Evolutionary conservation across 768 basidiomycete species (phyloP).

Genomic region (Pisolithus sp.): DNA sequence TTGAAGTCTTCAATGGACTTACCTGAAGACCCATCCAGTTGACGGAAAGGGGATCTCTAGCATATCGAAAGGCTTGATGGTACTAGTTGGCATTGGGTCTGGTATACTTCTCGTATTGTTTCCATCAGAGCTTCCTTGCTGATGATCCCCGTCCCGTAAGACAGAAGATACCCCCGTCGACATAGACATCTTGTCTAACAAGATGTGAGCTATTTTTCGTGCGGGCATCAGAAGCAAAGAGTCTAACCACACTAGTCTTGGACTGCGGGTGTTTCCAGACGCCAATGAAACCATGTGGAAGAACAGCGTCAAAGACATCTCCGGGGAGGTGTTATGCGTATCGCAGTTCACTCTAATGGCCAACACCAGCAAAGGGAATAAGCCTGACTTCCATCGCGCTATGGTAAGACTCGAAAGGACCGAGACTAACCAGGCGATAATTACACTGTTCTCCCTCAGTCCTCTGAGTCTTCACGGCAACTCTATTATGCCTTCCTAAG

Average conservation of each 20-base stretch:
- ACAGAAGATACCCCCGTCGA: conserved; percentile 80
- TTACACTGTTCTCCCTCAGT: conserved; percentile 33
- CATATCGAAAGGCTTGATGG: conserved; percentile 82
- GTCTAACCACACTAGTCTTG: conserved; percentile 41
- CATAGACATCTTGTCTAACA: conserved; percentile 65
- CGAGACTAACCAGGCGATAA: not conserved
- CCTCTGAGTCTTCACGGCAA: conserved; percentile 56
- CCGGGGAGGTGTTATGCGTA: conserved; percentile 88
- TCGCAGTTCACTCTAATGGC: conserved; percentile 93
- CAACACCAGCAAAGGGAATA: conserved; percentile 80
- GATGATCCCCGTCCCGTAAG: conserved; percentile 17
- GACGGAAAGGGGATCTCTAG: conserved; percentile 72
- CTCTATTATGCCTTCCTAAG: conserved; percentile 72
- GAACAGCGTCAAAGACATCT: conserved; percentile 76
- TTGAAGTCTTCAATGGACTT: not conserved
- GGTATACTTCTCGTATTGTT: conserved; percentile 39
- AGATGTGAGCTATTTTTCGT: conserved; percentile 50
- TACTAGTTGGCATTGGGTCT: conserved; percentile 82
- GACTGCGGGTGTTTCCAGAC: conserved; percentile 69
- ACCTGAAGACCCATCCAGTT: conserved; percentile 41
- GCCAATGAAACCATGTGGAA: conserved; percentile 74
- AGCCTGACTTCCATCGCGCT: conserved; percentile 88
- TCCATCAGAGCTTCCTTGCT: conserved; percentile 1
- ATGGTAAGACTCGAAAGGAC: conserved; percentile 53
- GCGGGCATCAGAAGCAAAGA: not conserved